phyloP scores from a whole-genome alignment of 1,139 yeast species.

The Geotrichum aggregatum region DNA sequence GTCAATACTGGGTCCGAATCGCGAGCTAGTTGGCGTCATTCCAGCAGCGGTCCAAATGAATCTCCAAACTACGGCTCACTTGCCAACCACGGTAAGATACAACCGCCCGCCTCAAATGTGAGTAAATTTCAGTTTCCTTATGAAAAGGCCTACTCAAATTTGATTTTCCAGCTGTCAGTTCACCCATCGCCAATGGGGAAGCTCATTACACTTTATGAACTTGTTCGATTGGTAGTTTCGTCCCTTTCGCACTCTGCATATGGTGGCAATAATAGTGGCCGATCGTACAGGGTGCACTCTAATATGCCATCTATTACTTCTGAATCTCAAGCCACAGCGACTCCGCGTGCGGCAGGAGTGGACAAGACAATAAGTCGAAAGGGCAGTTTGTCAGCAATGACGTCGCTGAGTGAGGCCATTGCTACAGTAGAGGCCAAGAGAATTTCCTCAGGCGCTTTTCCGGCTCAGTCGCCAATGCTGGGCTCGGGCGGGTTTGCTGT shows the following conservation, averaged over 20 bases:
- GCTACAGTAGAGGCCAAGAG: conserved; percentile 33
- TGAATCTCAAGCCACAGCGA: conserved; percentile 21
- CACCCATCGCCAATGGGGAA: conserved; percentile 35
- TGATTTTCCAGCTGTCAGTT: conserved; percentile 31
- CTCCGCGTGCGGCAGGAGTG: conserved; percentile 6
- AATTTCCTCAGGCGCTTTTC: conserved; percentile 26
- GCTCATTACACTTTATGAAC: conserved; percentile 31
- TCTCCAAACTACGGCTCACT: conserved; percentile 18
- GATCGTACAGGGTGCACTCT: conserved; percentile 24
- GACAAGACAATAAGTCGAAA: conserved; percentile 18
- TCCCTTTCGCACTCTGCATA: conserved; percentile 24
- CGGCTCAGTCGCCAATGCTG: conserved; percentile 14
- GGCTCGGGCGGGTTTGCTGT: conserved; percentile 10
- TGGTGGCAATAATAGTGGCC: background rate
- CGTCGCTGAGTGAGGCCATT: conserved; percentile 31
- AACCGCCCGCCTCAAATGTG: background rate
- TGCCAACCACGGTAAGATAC: conserved; percentile 12
- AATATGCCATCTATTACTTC: conserved; percentile 28
- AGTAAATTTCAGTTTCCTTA: conserved; percentile 24
- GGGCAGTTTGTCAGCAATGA: conserved; percentile 24
- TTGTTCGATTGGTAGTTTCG: conserved; percentile 34
- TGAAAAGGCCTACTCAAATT: conserved; percentile 32
- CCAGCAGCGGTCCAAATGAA: conserved; percentile 5
- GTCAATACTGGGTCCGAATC: conserved; percentile 9
- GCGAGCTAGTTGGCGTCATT: conserved; percentile 13